Evolutionary conservation across 1,139 yeast species (phyloP).

Genomic region (Wickerhamomyces sp.): DNA sequence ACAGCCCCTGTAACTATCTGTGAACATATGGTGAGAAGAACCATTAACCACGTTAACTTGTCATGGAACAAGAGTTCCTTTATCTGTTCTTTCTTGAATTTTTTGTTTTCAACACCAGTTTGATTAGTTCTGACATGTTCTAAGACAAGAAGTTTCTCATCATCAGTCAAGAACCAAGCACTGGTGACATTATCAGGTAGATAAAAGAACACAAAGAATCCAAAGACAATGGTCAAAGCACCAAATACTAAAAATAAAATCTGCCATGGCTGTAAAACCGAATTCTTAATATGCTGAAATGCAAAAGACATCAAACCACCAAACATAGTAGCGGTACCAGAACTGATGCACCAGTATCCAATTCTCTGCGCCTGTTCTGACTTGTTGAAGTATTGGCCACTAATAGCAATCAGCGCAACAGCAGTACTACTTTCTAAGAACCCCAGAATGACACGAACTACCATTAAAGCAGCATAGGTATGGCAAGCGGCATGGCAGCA

Average conservation of each 20-base stretch:
- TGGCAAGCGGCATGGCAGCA: slow-evolving; percentile 48
- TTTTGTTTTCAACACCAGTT: slow-evolving; percentile 39
- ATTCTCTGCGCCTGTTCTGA: slow-evolving; percentile 51
- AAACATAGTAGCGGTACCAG: slow-evolving; percentile 49
- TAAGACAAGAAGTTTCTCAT: slow-evolving; percentile 39
- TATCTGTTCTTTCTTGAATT: slow-evolving; percentile 37
- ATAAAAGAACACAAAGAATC: slow-evolving; percentile 35
- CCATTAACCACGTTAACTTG: slow-evolving; percentile 39
- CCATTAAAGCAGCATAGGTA: slow-evolving; percentile 45
- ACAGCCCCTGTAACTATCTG: slow-evolving; percentile 33
- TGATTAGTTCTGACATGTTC: slow-evolving; percentile 40
- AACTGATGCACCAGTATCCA: slow-evolving; percentile 45
- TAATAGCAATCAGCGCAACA: slow-evolving; percentile 56
- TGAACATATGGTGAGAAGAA: slow-evolving; percentile 30
- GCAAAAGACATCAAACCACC: slow-evolving; percentile 56
- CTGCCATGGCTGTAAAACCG: slow-evolving; percentile 33
- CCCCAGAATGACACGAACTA: slow-evolving; percentile 50
- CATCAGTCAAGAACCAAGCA: slow-evolving; percentile 32
- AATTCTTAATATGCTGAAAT: slow-evolving; percentile 25
- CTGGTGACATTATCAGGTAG: slow-evolving; percentile 42
- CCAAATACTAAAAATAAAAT: slow-evolving; percentile 41
- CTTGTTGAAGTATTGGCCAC: slow-evolving; percentile 50
- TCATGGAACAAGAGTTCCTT: slow-evolving; percentile 41
- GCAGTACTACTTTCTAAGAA: slow-evolving; percentile 51
- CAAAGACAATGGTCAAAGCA: slow-evolving; percentile 40